phyloP scores from a whole-genome alignment of 73 alveolate genomes.

The Paramecium pentaurelia region DNA sequence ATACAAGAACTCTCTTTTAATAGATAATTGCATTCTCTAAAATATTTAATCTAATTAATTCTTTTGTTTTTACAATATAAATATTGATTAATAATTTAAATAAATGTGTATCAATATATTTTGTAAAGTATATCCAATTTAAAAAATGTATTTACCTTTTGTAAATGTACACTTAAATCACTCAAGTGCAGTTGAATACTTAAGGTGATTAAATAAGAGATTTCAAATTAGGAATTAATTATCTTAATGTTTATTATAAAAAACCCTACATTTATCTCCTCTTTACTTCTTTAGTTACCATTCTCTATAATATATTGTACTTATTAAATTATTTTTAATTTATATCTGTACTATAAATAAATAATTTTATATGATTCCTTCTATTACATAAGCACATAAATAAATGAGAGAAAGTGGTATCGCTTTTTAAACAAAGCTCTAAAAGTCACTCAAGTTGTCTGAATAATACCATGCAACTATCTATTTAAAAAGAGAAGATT shows the following conservation, averaged over 20 bases:
- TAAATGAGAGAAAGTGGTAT: conserved; percentile 15
- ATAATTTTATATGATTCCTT: not conserved
- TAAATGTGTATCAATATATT: no score
- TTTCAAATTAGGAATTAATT: not conserved
- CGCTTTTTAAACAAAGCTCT: not conserved
- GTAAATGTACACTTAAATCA: not conserved
- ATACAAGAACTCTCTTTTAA: not conserved
- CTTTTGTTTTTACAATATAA: not conserved
- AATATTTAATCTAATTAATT: not conserved
- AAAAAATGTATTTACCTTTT: not conserved
- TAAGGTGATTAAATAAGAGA: not conserved
- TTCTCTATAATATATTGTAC: not conserved
- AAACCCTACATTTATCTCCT: not conserved
- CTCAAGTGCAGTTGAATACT: not conserved
- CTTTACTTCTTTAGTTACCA: not conserved
- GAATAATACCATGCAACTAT: conserved; percentile 12
- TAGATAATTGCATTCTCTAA: not conserved
- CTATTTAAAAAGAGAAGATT: conserved; percentile 48
- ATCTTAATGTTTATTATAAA: not conserved
- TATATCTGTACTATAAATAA: not conserved
- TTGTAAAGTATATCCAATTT: not conserved
- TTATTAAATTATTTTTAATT: not conserved
- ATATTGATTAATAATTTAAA: no score
- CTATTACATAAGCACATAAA: not conserved
- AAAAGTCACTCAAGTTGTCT: not conserved